Evolutionary conservation across 257 asterid species (phyloP).

Genomic region (Plantago ovata): DNA sequence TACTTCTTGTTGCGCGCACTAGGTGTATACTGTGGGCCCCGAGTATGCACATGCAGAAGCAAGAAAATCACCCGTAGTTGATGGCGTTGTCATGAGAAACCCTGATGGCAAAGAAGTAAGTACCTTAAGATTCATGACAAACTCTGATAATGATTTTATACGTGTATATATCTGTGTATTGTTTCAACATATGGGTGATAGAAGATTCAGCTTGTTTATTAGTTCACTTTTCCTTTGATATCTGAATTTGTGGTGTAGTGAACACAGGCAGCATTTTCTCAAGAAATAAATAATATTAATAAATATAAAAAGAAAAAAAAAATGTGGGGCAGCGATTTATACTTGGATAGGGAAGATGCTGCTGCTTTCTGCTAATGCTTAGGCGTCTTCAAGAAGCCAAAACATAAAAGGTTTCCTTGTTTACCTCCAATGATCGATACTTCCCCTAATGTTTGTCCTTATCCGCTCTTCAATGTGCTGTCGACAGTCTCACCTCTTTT

Average conservation of each 20-base stretch:
- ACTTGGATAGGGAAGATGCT: too few relatives aligned
- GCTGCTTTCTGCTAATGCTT: too few relatives aligned
- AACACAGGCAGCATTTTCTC: not conserved
- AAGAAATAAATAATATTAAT: too few relatives aligned
- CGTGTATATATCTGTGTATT: not conserved
- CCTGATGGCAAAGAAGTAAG: slow-evolving; percentile 98
- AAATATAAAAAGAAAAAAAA: too few relatives aligned
- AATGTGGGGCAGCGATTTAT: not conserved
- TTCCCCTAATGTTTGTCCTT: too few relatives aligned
- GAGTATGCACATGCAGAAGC: slow-evolving; percentile 99
- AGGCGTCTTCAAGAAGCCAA: too few relatives aligned
- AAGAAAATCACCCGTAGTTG: slow-evolving; percentile 98
- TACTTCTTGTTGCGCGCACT: slow-evolving; percentile 7
- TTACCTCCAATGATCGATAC: too few relatives aligned
- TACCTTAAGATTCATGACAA: slow-evolving; percentile 1
- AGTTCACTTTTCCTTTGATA: slow-evolving; percentile 5
- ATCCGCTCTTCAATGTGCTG: too few relatives aligned
- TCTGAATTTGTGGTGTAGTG: slow-evolving; percentile 9
- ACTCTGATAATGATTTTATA: not conserved
- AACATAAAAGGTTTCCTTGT: too few relatives aligned
- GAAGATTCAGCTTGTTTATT: not conserved
- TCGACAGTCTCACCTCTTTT: too few relatives aligned
- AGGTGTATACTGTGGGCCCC: slow-evolving; percentile 97
- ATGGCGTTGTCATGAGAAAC: slow-evolving; percentile 98
- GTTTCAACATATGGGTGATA: not conserved